A percentile compares a stretch with the other conserved stretches of the same genome.
Evolutionary conservation across 1,284 basidiomycete genomes (phyloP).

Genomic region (Ceratobasidium sp.): DNA sequence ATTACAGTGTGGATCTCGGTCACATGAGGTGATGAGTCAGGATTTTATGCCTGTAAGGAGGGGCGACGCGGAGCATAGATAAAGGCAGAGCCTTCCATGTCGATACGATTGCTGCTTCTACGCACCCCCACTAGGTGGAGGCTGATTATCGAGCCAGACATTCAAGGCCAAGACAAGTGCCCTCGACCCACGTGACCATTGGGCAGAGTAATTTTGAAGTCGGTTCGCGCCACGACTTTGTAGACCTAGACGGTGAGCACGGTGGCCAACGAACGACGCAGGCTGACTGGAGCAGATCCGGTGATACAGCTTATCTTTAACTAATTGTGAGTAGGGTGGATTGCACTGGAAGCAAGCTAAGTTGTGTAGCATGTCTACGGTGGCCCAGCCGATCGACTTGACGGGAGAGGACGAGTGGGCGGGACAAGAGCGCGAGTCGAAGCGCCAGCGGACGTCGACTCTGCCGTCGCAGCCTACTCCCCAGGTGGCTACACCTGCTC

Average conservation of each 20-base stretch:
- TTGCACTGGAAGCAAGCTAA: background rate
- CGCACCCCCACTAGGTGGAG: too few species aligned
- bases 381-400: constrained; percentile 36
- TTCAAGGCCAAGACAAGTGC: too few species aligned
- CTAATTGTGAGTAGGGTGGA: background rate
- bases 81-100: too few species aligned
- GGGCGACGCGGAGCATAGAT: too few species aligned
- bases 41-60: too few species aligned
- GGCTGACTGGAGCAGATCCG: background rate
- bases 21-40: too few species aligned
- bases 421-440: constrained; percentile 27
- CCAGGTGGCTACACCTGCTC: constrained; percentile 18
- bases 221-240: constrained; percentile 20
- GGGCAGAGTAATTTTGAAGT: constrained; percentile 21
- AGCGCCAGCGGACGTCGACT: constrained; percentile 22
- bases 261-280: background rate
- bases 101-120: too few species aligned
- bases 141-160: too few species aligned
- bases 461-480: constrained; percentile 25
- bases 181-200: constrained; percentile 21
- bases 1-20: too few species aligned
- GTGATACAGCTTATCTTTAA: background rate
- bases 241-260: too few species aligned
- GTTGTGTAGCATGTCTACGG: constrained; percentile 27
- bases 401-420: constrained; percentile 35